Conservation (phyloP, 768 basidiomycete species). For the Hydnomerulius pinastri region DNA sequence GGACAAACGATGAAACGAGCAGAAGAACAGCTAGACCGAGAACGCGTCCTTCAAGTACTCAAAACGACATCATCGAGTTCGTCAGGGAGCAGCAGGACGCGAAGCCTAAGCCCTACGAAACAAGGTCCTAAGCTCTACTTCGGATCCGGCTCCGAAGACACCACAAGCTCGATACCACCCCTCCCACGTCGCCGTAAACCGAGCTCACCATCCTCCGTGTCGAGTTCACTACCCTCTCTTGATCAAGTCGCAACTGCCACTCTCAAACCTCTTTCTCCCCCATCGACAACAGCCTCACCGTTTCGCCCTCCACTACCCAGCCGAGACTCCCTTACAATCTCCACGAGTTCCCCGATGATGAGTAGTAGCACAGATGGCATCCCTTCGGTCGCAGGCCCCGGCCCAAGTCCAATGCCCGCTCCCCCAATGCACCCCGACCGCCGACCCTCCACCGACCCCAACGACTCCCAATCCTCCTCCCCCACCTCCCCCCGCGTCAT, state of each 20-base stretch:
- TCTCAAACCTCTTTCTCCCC: constrained; percentile 15
- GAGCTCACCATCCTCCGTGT: constrained; percentile 36
- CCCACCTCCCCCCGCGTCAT: constrained; percentile 41
- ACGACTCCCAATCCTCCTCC: constrained; percentile 27
- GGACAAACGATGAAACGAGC: constrained; percentile 71
- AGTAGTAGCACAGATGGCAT: not conserved
- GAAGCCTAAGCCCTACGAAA: constrained; percentile 35
- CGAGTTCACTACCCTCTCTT: constrained; percentile 38
- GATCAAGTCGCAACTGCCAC: constrained; percentile 45
- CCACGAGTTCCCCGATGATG: constrained; percentile 8
- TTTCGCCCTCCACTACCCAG: constrained; percentile 27
- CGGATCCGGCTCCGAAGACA: constrained; percentile 22
- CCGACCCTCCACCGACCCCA: constrained; percentile 32
- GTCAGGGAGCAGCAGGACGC: constrained; percentile 21
- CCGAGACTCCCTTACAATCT: constrained; percentile 20
- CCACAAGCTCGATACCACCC: constrained; percentile 27
- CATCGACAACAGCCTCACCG: constrained; percentile 6
- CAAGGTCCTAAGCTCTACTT: constrained; percentile 1
- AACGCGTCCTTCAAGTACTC: constrained; percentile 69
- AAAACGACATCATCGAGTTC: constrained; percentile 53
- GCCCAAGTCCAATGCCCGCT: constrained; percentile 34
- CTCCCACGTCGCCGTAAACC: constrained; percentile 39
- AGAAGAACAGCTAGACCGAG: constrained; percentile 67
- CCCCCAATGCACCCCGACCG: constrained; percentile 62
- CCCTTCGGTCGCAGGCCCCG: constrained; percentile 19